Evolutionary conservation across 306 rosid genomes (phyloP).

Genomic region (Clitoria ternatea): DNA sequence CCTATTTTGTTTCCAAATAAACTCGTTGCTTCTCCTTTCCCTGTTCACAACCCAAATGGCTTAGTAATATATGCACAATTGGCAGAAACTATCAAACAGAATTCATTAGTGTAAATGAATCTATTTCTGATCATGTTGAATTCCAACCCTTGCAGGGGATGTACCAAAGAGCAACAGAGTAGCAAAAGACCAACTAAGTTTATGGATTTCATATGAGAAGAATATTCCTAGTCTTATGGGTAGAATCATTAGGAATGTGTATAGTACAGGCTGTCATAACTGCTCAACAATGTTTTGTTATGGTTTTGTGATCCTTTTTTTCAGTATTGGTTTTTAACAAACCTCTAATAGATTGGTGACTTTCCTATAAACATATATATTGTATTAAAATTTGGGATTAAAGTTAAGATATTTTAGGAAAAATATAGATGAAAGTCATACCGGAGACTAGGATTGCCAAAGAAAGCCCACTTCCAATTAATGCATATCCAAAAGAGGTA

Average conservation of each 20-base stretch:
- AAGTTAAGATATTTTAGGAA: neutral
- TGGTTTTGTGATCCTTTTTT: too few relatives aligned
- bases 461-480: slow-evolving; percentile 56
- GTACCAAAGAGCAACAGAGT: too few relatives aligned
- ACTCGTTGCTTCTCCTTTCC: slow-evolving; percentile 35
- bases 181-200: too few relatives aligned
- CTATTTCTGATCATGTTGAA: neutral
- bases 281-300: too few relatives aligned
- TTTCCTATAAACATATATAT: neutral
- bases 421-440: neutral
- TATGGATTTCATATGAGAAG: too few relatives aligned
- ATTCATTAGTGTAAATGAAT: neutral
- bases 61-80: neutral
- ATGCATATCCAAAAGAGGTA: slow-evolving; percentile 64
- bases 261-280: too few relatives aligned
- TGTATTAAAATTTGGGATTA: neutral
- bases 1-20: slow-evolving; percentile 33
- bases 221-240: too few relatives aligned
- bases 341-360: neutral
- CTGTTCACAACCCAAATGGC: slow-evolving; percentile 19
- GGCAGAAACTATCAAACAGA: neutral
- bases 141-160: too few relatives aligned
- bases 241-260: too few relatives aligned
- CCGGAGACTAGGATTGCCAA: slow-evolving; percentile 37
- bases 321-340: neutral